phyloP scores from a whole-genome alignment of 2,329 filamentous ascomycete species.

The Pyrenophora tritici-repentis region DNA sequence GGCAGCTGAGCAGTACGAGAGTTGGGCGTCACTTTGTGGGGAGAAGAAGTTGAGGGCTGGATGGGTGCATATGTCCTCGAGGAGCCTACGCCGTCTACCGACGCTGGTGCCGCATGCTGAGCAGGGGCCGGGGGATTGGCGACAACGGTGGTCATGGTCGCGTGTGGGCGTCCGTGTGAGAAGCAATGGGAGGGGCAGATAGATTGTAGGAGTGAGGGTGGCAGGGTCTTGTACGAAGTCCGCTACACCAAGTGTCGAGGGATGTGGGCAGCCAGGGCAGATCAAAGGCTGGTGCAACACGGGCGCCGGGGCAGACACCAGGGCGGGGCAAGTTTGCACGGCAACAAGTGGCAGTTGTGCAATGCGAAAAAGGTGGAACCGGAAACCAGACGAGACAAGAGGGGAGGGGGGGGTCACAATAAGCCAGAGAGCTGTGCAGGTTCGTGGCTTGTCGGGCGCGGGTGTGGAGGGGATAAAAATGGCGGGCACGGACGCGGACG shows the following conservation, averaged over 20 bases:
- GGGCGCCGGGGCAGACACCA: slow-evolving; percentile 10
- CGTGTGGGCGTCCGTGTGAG: slow-evolving; percentile 25
- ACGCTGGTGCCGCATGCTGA: slow-evolving; percentile 45
- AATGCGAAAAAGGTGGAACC: slow-evolving; percentile 6
- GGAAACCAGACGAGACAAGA: slow-evolving; percentile 3
- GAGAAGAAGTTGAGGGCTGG: slow-evolving; percentile 49
- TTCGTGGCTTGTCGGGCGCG: slow-evolving; percentile 12
- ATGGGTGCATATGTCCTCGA: slow-evolving; percentile 52
- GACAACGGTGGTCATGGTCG: slow-evolving; percentile 55
- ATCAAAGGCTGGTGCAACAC: slow-evolving; percentile 36
- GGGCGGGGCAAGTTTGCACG: slow-evolving; percentile 2
- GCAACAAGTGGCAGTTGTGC: slow-evolving; percentile 1
- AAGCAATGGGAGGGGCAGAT: slow-evolving; percentile 22
- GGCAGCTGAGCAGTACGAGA: slow-evolving; percentile 44
- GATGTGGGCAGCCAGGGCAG: slow-evolving; percentile 35
- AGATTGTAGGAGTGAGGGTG: slow-evolving; percentile 41
- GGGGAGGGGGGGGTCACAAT: background rate
- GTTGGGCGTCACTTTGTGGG: slow-evolving; percentile 46
- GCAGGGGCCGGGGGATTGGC: slow-evolving; percentile 50
- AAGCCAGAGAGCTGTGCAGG: background rate
- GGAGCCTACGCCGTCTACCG: slow-evolving; percentile 45
- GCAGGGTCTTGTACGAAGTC: slow-evolving; percentile 40
- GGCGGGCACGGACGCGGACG: slow-evolving; percentile 20
- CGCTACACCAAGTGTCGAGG: slow-evolving; percentile 45
- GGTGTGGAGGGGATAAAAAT: slow-evolving; percentile 31